phyloP scores from a whole-genome alignment of 768 basidiomycete genomes.

The Mycena kentingensis region DNA sequence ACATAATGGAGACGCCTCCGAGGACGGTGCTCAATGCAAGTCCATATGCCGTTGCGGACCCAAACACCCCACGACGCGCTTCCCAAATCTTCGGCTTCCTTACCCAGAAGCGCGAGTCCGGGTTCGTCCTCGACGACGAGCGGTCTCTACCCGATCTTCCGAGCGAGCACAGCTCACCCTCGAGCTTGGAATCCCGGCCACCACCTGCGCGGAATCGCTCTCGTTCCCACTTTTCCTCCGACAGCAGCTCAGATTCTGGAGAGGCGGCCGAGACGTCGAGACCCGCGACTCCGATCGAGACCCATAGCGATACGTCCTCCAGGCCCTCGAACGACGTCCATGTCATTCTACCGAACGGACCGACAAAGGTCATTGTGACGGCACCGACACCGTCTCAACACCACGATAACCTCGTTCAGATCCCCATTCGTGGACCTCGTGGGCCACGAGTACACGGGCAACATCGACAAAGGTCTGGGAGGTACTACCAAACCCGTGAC shows the following conservation, averaged over 20 bases:
- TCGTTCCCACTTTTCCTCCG: slow-evolving; percentile 33
- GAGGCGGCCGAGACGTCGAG: slow-evolving; percentile 12
- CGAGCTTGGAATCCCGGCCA: slow-evolving; percentile 32
- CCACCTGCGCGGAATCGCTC: slow-evolving; percentile 8
- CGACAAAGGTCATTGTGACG: slow-evolving; percentile 54
- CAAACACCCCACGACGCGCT: slow-evolving; percentile 63
- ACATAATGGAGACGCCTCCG: slow-evolving; percentile 42
- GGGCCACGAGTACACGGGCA: slow-evolving; percentile 46
- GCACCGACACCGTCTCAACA: slow-evolving; percentile 51
- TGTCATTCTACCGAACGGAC: slow-evolving; percentile 45
- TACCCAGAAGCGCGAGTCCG: slow-evolving; percentile 46
- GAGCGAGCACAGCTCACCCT: slow-evolving; percentile 45
- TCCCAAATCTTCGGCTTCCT: slow-evolving; percentile 78
- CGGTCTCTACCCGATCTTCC: slow-evolving; percentile 41
- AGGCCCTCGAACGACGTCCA: slow-evolving; percentile 35
- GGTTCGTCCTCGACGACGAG: slow-evolving; percentile 35
- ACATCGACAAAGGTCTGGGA: slow-evolving; percentile 34
- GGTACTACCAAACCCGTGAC: slow-evolving; percentile 28
- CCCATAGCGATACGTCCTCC: slow-evolving; percentile 14
- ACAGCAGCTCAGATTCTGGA: slow-evolving; percentile 26
- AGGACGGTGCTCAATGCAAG: slow-evolving; percentile 22
- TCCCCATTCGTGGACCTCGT: slow-evolving; percentile 40
- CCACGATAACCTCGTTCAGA: slow-evolving; percentile 24
- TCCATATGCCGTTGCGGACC: slow-evolving; percentile 39
- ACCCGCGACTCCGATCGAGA: slow-evolving; percentile 24